Base-by-base conservation (phyloP, 345 rosid genomes). In the Murraya paniculata region DNA sequence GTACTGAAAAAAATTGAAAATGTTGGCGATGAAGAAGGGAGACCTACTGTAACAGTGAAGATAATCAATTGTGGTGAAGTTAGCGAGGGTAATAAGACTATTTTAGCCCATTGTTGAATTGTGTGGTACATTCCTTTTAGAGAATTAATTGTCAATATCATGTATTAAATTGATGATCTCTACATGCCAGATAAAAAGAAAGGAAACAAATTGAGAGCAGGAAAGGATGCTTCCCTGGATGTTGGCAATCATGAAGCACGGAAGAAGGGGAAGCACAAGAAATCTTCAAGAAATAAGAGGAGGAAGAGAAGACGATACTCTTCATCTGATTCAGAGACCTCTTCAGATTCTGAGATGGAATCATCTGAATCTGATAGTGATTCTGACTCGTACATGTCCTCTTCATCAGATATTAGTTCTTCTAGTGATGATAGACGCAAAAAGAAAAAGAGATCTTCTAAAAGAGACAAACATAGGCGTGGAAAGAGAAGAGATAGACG, bases 381-480 rank as follows among this genome's bases (percentile, higher is more conserved):
- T 80, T 89, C 95, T 73, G 97, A 92, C 79, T 88, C 91, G n/a
- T 74, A 72, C 81, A 64, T 83, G 27, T 87, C 96, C 39, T 88
- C 87, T 7, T 89, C 98, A 58, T 92, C 99, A 79, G 91, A 91
- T 69, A 73, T 84, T 65, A 96, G 95, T 79, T 92, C 97, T 80
- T 94, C 98, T 57, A 94, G 98, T 81, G 94, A 91, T 81, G 98
- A 94, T 64, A 90, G 91, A 74, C 91, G 78, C n/a, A 91, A 79
- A 81, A 94, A 89, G 88, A 91, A 95, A 78, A 94, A 89, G 85
- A 91, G 88, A 85, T 85, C 90, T 78, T 92, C 93, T 50, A 96
- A 84, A 82, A 87, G 84, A 79, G 99, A 90, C 39, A 94, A 89
- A 81, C 78, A 89, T 81, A 91, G 82, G 69, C 94, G 91, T 82